Percentiles rank a stretch among this genome's conserved stretches.
Evolutionary conservation across 345 rosid species (phyloP).

Genomic region (Brassica rapa): DNA sequence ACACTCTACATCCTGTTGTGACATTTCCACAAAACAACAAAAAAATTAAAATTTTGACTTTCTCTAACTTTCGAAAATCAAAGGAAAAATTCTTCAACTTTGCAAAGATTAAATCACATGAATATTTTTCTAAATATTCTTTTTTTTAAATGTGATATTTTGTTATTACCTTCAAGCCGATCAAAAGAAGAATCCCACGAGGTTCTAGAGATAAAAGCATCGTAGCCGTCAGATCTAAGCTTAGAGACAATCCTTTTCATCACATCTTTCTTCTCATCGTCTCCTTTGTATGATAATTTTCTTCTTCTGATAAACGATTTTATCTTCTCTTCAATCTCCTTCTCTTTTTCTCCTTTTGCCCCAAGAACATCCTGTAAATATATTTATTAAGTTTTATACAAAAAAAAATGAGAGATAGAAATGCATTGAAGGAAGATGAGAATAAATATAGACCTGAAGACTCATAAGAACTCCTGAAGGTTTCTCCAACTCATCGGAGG

Average conservation of each 20-base stretch:
- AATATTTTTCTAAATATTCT: neutral
- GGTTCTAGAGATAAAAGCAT: constrained; percentile 42
- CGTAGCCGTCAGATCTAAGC: constrained; percentile 41
- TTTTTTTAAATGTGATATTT: neutral
- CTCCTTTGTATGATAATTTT: constrained; percentile 27
- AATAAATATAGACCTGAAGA: constrained; percentile 39
- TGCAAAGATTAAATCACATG: neutral
- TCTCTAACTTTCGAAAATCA: neutral
- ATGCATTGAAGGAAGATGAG: neutral
- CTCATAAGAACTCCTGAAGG: constrained; percentile 25
- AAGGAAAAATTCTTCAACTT: neutral
- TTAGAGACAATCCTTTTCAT: constrained; percentile 43
- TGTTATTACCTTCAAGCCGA: constrained; percentile 38
- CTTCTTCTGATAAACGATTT: constrained; percentile 20
- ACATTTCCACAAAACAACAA: constrained; percentile 13
- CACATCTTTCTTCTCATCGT: constrained; percentile 40
- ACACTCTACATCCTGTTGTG: constrained; percentile 40
- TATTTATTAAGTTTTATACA: neutral
- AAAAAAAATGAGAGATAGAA: neutral
- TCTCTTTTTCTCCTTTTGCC: constrained; percentile 40
- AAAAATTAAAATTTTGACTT: neutral
- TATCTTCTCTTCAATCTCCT: constrained; percentile 42
- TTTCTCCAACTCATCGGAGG: constrained; percentile 8
- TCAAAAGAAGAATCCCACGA: constrained; percentile 45
- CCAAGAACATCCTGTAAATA: constrained; percentile 41